Evolutionary conservation across 495 filamentous ascomycete genomes (phyloP).

Genomic region (Talaromyces borbonicus): DNA sequence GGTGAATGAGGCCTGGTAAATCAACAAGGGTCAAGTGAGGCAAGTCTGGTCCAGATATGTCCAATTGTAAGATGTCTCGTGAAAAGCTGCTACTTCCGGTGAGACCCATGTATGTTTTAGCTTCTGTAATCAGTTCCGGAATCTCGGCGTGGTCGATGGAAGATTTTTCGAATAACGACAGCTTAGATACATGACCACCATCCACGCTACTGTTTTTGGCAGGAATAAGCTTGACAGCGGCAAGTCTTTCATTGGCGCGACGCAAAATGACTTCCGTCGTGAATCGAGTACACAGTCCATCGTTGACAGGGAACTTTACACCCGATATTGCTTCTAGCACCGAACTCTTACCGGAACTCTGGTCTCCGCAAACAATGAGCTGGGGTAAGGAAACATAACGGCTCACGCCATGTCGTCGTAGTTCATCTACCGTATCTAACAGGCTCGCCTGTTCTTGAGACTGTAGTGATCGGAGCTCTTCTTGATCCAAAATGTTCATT

Average conservation of each 20-base stretch:
- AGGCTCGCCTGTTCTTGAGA: conserved; percentile 7
- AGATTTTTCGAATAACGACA: conserved; percentile 4
- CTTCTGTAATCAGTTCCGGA: conserved; percentile 7
- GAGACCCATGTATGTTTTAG: conserved; percentile 7
- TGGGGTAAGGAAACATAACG: conserved; percentile 51
- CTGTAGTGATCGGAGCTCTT: conserved; percentile 5
- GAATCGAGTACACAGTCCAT: conserved; percentile 29
- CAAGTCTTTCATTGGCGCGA: conserved; percentile 19
- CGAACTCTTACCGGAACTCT: conserved; percentile 38
- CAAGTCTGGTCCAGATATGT: conserved; percentile 9
- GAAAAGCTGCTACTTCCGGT: conserved; percentile 9
- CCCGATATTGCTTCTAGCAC: conserved; percentile 35
- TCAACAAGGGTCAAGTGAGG: conserved; percentile 48
- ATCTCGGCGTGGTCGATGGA: conserved; percentile 7
- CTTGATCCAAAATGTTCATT: conserved; percentile 5
- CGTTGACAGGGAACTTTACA: conserved; percentile 27
- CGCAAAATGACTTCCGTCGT: conserved; percentile 34
- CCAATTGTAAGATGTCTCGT: conserved; percentile 5
- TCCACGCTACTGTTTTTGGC: background rate
- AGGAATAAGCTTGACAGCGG: conserved; percentile 11
- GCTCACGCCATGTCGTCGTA: conserved; percentile 45
- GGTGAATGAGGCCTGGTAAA: conserved; percentile 36
- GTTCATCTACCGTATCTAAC: conserved; percentile 41
- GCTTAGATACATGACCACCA: background rate
- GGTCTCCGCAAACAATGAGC: conserved; percentile 56